A percentile compares a stretch with the other conserved stretches of the same genome.
phyloP scores from a whole-genome alignment of 176 grass and related monocot genomes.

The Secale cereale region DNA sequence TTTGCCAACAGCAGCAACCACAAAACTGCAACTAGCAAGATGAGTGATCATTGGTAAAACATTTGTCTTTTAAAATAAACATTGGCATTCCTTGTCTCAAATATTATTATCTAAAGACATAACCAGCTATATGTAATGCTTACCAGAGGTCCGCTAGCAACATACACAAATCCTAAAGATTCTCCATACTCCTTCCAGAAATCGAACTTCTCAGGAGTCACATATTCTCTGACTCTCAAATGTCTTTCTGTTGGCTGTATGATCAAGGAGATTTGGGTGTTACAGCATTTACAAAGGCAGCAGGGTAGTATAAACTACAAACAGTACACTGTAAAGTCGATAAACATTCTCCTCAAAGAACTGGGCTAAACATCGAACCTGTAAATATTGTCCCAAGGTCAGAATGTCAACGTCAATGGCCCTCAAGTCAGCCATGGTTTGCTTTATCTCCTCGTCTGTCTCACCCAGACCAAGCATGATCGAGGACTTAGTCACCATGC shows the following conservation, averaged over 20 bases:
- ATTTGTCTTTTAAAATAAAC: background rate
- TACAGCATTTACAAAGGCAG: background rate
- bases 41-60: background rate
- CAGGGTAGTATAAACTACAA: background rate
- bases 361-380: conserved; percentile 36
- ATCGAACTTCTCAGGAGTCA: conserved; percentile 82
- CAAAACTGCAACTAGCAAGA: background rate
- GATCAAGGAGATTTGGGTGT: conserved; percentile 18
- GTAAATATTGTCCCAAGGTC: conserved; percentile 86
- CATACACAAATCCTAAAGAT: conserved; percentile 84
- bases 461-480: conserved; percentile 96
- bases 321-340: background rate
- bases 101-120: background rate
- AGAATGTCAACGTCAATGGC: conserved; percentile 72
- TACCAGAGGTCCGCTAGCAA: conserved; percentile 85
- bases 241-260: conserved; percentile 76
- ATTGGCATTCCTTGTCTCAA: background rate
- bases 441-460: conserved; percentile 65
- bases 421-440: conserved; percentile 79
- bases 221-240: conserved; percentile 78
- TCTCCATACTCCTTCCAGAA: conserved; percentile 90
- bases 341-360: background rate
- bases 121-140: background rate
- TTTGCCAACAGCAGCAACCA: background rate
- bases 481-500: conserved; percentile 84